These are phyloP conservation scores for Thinopyrum obtusiflorum DNA, from an alignment of 202 grass and related monocot species.

Conservation along the genomic window DNA sequence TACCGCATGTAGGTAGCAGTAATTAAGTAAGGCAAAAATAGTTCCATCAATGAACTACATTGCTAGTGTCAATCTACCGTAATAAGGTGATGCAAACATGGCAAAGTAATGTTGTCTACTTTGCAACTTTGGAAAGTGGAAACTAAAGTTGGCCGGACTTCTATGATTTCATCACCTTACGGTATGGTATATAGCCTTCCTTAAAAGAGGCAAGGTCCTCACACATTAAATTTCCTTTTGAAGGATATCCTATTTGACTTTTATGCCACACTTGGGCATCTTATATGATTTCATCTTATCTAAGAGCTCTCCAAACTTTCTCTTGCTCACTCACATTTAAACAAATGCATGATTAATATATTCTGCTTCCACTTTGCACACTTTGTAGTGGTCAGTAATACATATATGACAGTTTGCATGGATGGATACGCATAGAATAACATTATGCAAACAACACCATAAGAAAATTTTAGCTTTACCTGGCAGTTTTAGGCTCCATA, in stretches of 20 bases:
- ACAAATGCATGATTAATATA: not conserved
- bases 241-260: not conserved
- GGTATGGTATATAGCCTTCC: too few relatives aligned
- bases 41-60: too few relatives aligned
- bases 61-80: too few relatives aligned
- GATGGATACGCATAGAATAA: not conserved
- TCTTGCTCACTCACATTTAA: not conserved
- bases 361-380: not conserved
- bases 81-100: too few relatives aligned
- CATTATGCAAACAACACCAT: not conserved
- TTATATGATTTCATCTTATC: not conserved
- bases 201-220: not conserved
- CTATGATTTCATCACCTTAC: too few relatives aligned
- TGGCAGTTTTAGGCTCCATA: not conserved
- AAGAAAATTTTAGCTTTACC: not conserved
- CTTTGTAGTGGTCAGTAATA: not conserved
- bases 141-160: too few relatives aligned
- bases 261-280: not conserved
- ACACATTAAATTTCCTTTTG: not conserved
- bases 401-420: not conserved
- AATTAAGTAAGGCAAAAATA: too few relatives aligned
- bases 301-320: not conserved
- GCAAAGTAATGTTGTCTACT: too few relatives aligned
- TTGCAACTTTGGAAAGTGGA: too few relatives aligned
- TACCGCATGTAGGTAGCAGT: too few relatives aligned